Percentiles rank a stretch among this genome's conserved stretches.
phyloP scores from a whole-genome alignment of 768 basidiomycete genomes.

The Lactarius trivialis region DNA sequence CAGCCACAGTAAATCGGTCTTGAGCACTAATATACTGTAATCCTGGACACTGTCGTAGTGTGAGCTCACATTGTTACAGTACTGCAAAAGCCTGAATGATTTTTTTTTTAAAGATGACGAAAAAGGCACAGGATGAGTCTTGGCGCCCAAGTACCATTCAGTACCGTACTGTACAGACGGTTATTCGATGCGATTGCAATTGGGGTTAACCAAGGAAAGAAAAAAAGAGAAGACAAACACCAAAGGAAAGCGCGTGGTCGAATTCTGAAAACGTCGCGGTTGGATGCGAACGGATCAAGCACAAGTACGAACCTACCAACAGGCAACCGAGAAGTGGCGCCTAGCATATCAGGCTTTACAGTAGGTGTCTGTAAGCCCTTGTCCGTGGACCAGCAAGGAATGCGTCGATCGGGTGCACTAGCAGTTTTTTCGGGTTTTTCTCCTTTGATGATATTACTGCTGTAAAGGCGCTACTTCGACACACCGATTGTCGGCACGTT shows the following conservation, averaged over 20 bases:
- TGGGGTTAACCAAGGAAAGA: neutral
- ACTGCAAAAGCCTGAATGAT: too few relatives aligned
- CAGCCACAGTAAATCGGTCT: neutral
- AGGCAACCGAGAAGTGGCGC: neutral
- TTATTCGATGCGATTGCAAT: too few relatives aligned
- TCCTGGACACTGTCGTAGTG: too few relatives aligned
- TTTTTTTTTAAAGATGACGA: neutral
- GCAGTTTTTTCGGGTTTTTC: too few relatives aligned
- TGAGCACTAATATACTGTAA: too few relatives aligned
- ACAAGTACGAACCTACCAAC: neutral
- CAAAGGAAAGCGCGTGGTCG: neutral
- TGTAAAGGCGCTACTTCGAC: neutral
- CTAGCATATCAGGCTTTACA: neutral
- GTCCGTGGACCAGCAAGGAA: neutral
- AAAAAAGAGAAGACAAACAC: neutral
- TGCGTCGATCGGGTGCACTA: neutral
- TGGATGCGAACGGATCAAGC: neutral
- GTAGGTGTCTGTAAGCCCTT: neutral
- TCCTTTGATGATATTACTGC: too few relatives aligned
- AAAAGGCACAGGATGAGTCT: too few relatives aligned
- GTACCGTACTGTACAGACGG: too few relatives aligned
- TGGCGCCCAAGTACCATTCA: too few relatives aligned
- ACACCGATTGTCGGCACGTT: neutral
- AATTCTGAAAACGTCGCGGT: neutral
- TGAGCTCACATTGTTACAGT: too few relatives aligned